Evolutionary conservation across 306 rosid genomes (phyloP).

Genomic region (Clitoria ternatea): DNA sequence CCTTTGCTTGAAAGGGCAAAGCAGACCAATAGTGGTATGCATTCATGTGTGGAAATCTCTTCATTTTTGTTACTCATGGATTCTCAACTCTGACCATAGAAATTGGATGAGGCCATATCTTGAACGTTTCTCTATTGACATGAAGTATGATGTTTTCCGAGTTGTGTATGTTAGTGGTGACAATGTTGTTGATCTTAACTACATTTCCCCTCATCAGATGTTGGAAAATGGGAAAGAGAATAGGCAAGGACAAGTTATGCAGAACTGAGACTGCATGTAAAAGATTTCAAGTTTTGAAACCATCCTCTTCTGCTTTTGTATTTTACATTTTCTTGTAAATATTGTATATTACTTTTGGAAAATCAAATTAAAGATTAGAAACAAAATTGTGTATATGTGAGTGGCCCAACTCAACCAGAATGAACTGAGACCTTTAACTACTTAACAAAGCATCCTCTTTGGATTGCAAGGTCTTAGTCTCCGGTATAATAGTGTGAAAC

Average conservation of each 20-base stretch:
- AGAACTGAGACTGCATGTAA: conserved; percentile 8
- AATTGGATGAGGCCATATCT: conserved; percentile 57
- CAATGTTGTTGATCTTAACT: conserved; percentile 31
- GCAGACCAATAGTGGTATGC: conserved; percentile 42
- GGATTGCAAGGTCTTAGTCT: not conserved
- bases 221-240: conserved; percentile 40
- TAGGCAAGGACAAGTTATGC: conserved; percentile 47
- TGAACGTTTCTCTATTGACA: conserved; percentile 48
- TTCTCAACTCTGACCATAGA: conserved; percentile 45
- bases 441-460: not conserved
- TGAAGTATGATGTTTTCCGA: conserved; percentile 69
- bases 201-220: conserved; percentile 31
- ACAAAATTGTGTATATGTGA: not conserved
- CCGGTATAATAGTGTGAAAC: not conserved
- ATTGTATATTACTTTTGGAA: not conserved
- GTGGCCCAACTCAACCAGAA: not conserved
- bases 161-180: conserved; percentile 59
- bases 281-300: not conserved
- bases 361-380: not conserved
- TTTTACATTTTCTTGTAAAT: not conserved
- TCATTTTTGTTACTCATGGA: conserved; percentile 64
- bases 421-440: not conserved
- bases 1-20: conserved; percentile 62
- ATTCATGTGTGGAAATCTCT: conserved; percentile 73
- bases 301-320: not conserved